Percentiles rank a stretch among this genome's conserved stretches.
These are phyloP conservation scores for Xerocomus spinulosus DNA, from an alignment of 768 basidiomycete species.

Conservation along the genomic window DNA sequence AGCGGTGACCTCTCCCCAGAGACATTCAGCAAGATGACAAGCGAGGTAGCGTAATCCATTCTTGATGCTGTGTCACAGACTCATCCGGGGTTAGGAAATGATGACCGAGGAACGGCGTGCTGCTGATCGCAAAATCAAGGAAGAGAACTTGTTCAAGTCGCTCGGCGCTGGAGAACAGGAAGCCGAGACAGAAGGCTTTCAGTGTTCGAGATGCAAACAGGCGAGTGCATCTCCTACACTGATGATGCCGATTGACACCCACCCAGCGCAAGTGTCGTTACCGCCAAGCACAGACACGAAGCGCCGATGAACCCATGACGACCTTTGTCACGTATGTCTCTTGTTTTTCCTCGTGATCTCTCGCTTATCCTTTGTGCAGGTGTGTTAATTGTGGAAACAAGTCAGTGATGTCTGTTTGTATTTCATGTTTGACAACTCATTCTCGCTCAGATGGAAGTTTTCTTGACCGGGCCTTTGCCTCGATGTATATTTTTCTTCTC, in stretches of 20 bases:
- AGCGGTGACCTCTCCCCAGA: constrained; percentile 70
- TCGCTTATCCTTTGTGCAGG: constrained; percentile 27
- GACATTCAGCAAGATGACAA: constrained; percentile 75
- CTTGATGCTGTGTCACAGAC: background rate
- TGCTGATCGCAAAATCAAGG: constrained; percentile 74
- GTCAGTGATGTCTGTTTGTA: constrained; percentile 25
- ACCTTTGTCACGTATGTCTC: constrained; percentile 80
- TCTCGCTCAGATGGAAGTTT: constrained; percentile 53
- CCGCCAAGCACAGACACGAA: constrained; percentile 94
- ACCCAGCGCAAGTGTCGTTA: constrained; percentile 79
- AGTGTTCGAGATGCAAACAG: constrained; percentile 93
- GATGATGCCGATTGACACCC: background rate
- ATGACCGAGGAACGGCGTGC: constrained; percentile 89
- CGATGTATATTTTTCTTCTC: background rate
- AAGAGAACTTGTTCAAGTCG: constrained; percentile 86
- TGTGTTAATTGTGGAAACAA: constrained; percentile 67
- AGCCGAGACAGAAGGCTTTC: constrained; percentile 97
- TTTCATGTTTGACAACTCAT: background rate
- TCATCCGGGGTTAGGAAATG: constrained; percentile 65
- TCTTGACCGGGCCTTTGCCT: constrained; percentile 37
- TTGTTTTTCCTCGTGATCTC: background rate
- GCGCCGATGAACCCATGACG: constrained; percentile 99
- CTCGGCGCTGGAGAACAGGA: constrained; percentile 85
- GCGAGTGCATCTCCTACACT: constrained; percentile 31
- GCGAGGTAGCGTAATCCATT: constrained; percentile 48